A percentile compares a stretch with the other conserved stretches of the same genome.
These are phyloP conservation scores for Xylaria arbuscula DNA, from an alignment of 2,329 filamentous ascomycete species.

Conservation along the genomic window DNA sequence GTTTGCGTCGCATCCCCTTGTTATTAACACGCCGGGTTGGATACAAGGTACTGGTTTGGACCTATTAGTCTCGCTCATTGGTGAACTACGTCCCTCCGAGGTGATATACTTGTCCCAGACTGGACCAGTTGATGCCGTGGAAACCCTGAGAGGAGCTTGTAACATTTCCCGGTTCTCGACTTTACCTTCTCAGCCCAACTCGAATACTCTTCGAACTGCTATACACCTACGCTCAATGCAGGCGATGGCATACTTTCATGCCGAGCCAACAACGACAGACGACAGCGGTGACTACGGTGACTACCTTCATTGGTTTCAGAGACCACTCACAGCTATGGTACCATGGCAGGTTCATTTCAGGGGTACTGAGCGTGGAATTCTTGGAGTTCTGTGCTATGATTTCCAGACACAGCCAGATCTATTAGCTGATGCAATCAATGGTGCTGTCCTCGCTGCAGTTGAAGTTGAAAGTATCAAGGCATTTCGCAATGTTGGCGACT, in stretches of 20 bases:
- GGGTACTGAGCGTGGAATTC: slow-evolving; percentile 62
- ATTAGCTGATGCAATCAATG: slow-evolving; percentile 74
- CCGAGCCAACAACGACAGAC: slow-evolving; percentile 42
- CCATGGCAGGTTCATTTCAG: slow-evolving; percentile 73
- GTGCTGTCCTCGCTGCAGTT: slow-evolving; percentile 75
- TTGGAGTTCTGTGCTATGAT: slow-evolving; percentile 75
- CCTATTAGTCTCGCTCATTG: slow-evolving; percentile 68
- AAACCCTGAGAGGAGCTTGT: slow-evolving; percentile 61
- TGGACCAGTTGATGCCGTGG: slow-evolving; percentile 68
- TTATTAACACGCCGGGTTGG: slow-evolving; percentile 82
- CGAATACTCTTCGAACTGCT: slow-evolving; percentile 68
- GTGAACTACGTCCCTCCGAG: slow-evolving; percentile 65
- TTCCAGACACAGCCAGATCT: slow-evolving; percentile 69
- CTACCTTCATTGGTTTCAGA: slow-evolving; percentile 60
- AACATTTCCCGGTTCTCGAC: slow-evolving; percentile 57
- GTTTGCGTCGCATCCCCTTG: slow-evolving; percentile 63
- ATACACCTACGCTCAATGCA: slow-evolving; percentile 78
- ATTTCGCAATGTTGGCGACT: slow-evolving; percentile 51
- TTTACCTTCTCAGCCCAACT: slow-evolving; percentile 70
- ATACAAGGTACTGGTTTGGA: slow-evolving; percentile 76
- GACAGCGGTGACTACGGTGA: slow-evolving; percentile 37
- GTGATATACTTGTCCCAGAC: slow-evolving; percentile 76
- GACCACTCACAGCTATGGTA: slow-evolving; percentile 64
- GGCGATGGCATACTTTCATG: slow-evolving; percentile 82
- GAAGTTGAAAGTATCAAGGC: slow-evolving; percentile 66